Evolutionary conservation across 2,329 filamentous ascomycete genomes (phyloP).

Genomic region (Blastomyces silverae): DNA sequence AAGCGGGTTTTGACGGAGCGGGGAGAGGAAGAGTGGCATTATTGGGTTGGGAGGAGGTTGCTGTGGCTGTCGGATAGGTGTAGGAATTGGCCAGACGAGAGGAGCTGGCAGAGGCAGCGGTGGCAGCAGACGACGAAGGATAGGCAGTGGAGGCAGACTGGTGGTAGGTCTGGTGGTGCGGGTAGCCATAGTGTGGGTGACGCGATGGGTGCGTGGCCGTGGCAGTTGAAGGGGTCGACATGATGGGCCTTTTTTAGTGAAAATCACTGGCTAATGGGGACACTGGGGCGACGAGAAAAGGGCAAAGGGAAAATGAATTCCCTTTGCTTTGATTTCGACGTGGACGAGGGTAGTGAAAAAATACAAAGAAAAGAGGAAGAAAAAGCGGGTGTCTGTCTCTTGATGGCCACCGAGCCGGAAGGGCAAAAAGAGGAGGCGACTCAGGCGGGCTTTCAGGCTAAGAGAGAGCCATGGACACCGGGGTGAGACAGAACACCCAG

Average conservation of each 20-base stretch:
- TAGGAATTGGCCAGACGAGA: slow-evolving; percentile 41
- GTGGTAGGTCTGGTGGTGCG: slow-evolving; percentile 51
- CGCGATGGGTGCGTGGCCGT: slow-evolving; percentile 65
- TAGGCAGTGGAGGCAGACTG: slow-evolving; percentile 50
- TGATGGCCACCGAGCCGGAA: background rate
- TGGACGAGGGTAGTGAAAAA: background rate
- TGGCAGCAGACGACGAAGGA: slow-evolving; percentile 41
- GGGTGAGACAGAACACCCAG: slow-evolving; percentile 3
- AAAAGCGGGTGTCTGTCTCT: background rate
- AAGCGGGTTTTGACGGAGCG: slow-evolving; percentile 12
- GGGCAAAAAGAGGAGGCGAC: background rate
- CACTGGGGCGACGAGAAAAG: background rate
- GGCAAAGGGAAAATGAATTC: background rate
- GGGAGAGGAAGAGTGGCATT: slow-evolving; percentile 16
- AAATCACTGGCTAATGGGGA: background rate
- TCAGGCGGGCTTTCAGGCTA: background rate
- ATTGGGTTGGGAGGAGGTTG: slow-evolving; percentile 24
- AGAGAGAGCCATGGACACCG: slow-evolving; percentile 10
- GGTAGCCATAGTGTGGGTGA: slow-evolving; percentile 58
- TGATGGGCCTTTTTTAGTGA: slow-evolving; percentile 32
- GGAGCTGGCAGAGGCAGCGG: slow-evolving; percentile 22
- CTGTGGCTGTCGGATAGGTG: slow-evolving; percentile 34
- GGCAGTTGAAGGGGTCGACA: slow-evolving; percentile 77
- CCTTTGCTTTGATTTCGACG: background rate
- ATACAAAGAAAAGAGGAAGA: background rate